Evolutionary conservation across 139 green algal genomes (phyloP).

Genomic region (Desmodesmus armatus): DNA sequence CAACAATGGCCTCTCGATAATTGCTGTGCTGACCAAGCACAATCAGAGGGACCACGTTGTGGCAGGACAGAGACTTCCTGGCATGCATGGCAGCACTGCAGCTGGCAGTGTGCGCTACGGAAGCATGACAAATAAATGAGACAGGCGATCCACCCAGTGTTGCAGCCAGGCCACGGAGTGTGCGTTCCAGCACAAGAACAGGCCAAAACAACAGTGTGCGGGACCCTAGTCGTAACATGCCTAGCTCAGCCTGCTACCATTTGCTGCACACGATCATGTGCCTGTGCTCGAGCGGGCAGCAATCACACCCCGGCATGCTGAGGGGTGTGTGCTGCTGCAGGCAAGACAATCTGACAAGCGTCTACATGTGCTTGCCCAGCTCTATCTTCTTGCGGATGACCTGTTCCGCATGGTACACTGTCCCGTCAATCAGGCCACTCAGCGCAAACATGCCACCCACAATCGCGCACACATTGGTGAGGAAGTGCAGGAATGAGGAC

Average conservation of each 20-base stretch:
- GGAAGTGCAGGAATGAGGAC: conserved; percentile 90
- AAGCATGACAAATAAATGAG: no score
- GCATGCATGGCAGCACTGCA: no score
- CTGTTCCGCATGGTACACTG: conserved; percentile 86
- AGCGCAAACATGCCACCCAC: conserved; percentile 98
- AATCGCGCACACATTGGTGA: conserved; percentile 96
- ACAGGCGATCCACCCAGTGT: no score
- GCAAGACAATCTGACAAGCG: not conserved
- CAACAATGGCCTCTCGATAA: no score
- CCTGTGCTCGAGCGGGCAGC: not conserved
- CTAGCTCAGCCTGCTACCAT: not conserved
- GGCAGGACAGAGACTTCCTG: no score
- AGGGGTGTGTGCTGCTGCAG: not conserved
- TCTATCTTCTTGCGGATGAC: conserved; percentile 96
- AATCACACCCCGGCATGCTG: not conserved
- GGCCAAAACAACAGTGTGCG: no score
- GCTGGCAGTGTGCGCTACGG: no score
- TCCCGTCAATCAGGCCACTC: conserved; percentile 92
- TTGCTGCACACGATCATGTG: not conserved
- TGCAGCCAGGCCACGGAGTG: no score
- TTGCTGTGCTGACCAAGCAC: no score
- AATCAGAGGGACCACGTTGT: no score
- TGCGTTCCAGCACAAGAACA: no score
- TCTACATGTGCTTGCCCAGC: conserved; percentile 86
- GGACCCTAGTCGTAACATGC: not conserved